phyloP scores from a whole-genome alignment of 1,139 yeast genomes.

The Candida frijolesensis region DNA sequence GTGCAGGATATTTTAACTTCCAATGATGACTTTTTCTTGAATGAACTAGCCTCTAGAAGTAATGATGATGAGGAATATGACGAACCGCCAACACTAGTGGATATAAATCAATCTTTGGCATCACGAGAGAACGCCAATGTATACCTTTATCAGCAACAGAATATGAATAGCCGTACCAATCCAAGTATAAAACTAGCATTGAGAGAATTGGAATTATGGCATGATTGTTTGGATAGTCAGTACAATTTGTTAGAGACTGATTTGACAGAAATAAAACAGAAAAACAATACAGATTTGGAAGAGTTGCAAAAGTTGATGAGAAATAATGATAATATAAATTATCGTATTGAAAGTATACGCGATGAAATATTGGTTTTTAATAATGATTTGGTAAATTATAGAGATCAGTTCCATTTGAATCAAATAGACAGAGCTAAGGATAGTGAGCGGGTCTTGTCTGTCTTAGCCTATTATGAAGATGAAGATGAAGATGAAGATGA shows the following conservation, averaged over 20 bases:
- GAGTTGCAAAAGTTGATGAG: conserved; percentile 9
- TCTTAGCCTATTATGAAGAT: not conserved
- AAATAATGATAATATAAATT: conserved; percentile 10
- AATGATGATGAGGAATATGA: no score
- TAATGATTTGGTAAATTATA: conserved; percentile 2
- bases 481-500: not conserved
- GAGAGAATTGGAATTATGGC: conserved; percentile 9
- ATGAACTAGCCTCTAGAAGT: no score
- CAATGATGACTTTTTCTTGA: no score
- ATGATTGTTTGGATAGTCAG: conserved; percentile 6
- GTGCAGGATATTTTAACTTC: no score
- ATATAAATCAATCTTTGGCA: no score
- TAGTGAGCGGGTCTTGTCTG: conserved; percentile 5
- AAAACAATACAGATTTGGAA: conserved; percentile 11
- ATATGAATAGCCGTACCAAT: not conserved
- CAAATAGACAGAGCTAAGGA: not conserved
- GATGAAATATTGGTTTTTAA: conserved; percentile 8
- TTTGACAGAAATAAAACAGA: conserved; percentile 8
- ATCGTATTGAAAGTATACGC: conserved; percentile 9
- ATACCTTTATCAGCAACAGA: no score
- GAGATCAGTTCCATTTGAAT: not conserved
- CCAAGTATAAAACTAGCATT: conserved; percentile 5
- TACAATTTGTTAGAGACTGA: conserved; percentile 10
- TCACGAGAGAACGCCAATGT: no score
- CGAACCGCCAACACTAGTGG: no score